Conservation (phyloP, 805 yeast genomes). For the Yarrowia sp. region DNA sequence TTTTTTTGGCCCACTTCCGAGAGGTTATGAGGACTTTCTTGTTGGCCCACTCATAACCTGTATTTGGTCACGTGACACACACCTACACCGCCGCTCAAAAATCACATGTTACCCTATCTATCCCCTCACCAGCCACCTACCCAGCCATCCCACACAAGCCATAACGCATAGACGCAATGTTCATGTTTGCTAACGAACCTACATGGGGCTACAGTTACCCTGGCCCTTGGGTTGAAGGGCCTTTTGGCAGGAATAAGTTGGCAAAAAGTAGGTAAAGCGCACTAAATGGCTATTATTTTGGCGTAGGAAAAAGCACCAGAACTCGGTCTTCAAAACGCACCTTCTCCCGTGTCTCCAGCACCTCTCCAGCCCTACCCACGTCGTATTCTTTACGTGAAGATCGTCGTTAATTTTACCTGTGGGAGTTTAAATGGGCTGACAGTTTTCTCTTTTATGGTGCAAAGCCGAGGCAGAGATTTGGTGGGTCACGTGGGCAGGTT, state of each 20-base stretch:
- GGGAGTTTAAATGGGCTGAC: slow-evolving; percentile 26
- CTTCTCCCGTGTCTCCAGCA: not conserved
- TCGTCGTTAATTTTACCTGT: slow-evolving; percentile 9
- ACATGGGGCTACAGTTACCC: not conserved
- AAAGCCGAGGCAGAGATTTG: not conserved
- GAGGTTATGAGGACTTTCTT: not conserved
- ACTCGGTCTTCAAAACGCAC: not conserved
- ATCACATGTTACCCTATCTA: slow-evolving; percentile 25
- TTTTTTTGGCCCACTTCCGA: too few species aligned
- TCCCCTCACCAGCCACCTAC: not conserved
- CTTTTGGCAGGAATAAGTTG: too few species aligned
- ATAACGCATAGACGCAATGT: slow-evolving; percentile 30
- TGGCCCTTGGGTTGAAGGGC: not conserved
- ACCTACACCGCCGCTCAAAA: not conserved
- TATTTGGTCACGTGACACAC: not conserved
- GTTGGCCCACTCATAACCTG: not conserved
- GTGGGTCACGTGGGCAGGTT: too few species aligned
- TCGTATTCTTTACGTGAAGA: not conserved
- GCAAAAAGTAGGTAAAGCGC: too few species aligned
- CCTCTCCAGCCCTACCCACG: not conserved
- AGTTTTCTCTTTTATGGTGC: slow-evolving; percentile 2
- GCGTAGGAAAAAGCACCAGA: too few species aligned
- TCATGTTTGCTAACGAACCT: slow-evolving; percentile 29
- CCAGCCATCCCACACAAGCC: slow-evolving; percentile 7
- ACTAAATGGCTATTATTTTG: too few species aligned